phyloP scores from a whole-genome alignment of 257 asterid genomes.

The Craterostigma plantagineum region DNA sequence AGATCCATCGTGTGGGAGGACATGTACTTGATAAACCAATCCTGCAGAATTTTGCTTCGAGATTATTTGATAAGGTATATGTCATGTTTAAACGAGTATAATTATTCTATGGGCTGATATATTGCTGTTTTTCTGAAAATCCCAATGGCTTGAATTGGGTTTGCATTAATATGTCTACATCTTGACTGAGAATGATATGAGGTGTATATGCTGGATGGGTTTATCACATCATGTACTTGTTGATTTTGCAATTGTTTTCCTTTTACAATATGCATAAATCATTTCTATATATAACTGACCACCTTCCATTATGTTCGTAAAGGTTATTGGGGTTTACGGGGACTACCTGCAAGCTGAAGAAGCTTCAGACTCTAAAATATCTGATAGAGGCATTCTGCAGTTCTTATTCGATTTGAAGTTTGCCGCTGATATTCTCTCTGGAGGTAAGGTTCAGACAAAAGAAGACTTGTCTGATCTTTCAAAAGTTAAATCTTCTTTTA shows the following conservation, averaged over 20 bases:
- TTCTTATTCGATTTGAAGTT: slow-evolving; percentile 75
- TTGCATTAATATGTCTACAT: too few species aligned
- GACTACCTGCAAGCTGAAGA: slow-evolving; percentile 52
- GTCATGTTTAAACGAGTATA: too few species aligned
- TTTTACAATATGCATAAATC: too few species aligned
- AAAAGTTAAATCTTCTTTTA: slow-evolving; percentile 35
- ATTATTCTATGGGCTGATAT: too few species aligned
- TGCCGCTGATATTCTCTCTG: slow-evolving; percentile 69
- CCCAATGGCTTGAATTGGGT: too few species aligned
- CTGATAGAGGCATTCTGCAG: slow-evolving; percentile 86
- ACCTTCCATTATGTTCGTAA: slow-evolving; percentile 13
- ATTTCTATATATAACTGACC: too few species aligned
- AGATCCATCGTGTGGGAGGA: slow-evolving; percentile 90
- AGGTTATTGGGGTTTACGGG: slow-evolving; percentile 62
- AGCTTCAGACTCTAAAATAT: slow-evolving; percentile 29
- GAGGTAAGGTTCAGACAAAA: slow-evolving; percentile 41
- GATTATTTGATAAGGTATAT: slow-evolving; percentile 59
- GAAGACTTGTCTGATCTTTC: slow-evolving; percentile 30
- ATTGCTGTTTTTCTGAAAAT: too few species aligned
- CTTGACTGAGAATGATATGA: too few species aligned
- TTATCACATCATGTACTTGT: too few species aligned
- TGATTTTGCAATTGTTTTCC: too few species aligned
- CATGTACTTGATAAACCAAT: slow-evolving; percentile 78
- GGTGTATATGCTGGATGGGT: too few species aligned
- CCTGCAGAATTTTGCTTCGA: slow-evolving; percentile 69